Base-by-base conservation (phyloP, 352 stramenopile species). In the Hyaloperonospora brassicae region DNA sequence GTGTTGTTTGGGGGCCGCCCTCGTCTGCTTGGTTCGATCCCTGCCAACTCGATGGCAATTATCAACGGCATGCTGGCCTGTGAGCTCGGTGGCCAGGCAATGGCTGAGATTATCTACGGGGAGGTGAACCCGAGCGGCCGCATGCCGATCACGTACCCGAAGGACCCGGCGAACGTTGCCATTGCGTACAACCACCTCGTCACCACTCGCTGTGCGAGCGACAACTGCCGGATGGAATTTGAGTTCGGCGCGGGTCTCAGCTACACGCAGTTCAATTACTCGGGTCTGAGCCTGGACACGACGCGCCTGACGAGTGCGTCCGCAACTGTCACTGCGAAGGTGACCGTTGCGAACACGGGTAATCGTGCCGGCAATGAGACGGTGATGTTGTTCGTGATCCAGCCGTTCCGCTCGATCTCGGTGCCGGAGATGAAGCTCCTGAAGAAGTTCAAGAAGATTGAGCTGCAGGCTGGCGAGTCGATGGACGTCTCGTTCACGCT, bases 31-130 rank as follows among this genome's bases (percentile, higher is more conserved):
- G 63, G 59, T 8, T 77, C 64, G 21, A 59, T 87, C 13, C 52
- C 70, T 0, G 64, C 76, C 6, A 44, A 55, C 35, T 81, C 76
- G 6, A 64, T 78, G 36, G 86, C 79, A 10, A 72, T 95, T 23
- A 68, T 95, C 17, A 54, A 90, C 40, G 83, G 69, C 13, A 68
- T 89, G 47, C 54, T 95, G 10, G 76, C 82, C 1, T 83, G 86
- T 10, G 78, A 89, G 36, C 47, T 78, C 8, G 85, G 86, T 17
- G 86, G 85, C 0, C 67, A 88, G 50, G 85, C 83, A 3, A 82
- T 95, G 46, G 80, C 86, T 11, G 80, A 95, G 56, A 83, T 95
- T 47, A 55, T 95, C 11, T 87, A 84, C 44, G 86, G 86, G 6
- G 54, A 72, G 2, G 70, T 81, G 23, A 93, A 91, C 61, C 85